phyloP scores from a whole-genome alignment of 345 rosid genomes.

The Citropsis articulata region DNA sequence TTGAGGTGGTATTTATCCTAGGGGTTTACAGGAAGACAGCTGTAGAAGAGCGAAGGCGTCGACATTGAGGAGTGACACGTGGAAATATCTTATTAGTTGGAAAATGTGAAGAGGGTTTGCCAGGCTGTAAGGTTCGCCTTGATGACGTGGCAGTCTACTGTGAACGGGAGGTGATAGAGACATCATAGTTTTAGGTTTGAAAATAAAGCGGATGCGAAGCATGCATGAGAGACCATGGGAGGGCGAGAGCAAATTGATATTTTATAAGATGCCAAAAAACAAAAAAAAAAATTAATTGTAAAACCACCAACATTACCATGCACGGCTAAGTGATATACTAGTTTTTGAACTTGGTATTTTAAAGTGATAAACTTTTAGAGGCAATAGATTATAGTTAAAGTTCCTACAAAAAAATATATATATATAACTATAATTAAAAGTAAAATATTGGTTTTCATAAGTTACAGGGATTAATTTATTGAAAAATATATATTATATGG shows the following conservation, averaged over 20 bases:
- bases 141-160: constrained; percentile 17
- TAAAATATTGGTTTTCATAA: no score
- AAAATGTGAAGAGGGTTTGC: neutral
- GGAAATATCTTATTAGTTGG: constrained; percentile 15
- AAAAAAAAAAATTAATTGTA: neutral
- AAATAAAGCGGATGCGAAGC: neutral
- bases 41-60: constrained; percentile 22
- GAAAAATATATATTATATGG: no score
- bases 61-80: constrained; percentile 5
- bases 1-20: constrained; percentile 13
- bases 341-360: no score
- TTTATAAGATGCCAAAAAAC: neutral
- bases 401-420: no score
- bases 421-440: no score
- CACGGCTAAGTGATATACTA: no score
- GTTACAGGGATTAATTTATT: no score
- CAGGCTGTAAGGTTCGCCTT: constrained; percentile 14
- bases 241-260: neutral
- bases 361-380: no score
- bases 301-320: neutral
- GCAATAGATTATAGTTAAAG: no score
- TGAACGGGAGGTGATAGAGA: neutral
- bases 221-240: neutral
- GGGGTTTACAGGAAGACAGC: constrained; percentile 17
- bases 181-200: neutral